Percentiles rank a stretch among this genome's conserved stretches.
Evolutionary conservation across 768 basidiomycete genomes (phyloP).

Genomic region (Chalciporus piperatus): DNA sequence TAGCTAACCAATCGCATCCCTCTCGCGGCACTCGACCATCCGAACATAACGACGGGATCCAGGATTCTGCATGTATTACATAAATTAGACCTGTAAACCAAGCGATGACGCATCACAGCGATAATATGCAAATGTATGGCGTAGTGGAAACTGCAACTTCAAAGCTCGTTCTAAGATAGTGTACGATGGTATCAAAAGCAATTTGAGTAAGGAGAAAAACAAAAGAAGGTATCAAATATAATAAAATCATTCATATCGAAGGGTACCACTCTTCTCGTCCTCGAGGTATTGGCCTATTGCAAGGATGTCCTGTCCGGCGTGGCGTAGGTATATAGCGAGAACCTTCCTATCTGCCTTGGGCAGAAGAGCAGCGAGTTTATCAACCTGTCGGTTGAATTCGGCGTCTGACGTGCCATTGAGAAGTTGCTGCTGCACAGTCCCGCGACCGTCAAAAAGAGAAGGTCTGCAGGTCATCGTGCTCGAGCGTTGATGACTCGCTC

Average conservation of each 20-base stretch:
- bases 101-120: constrained; percentile 7
- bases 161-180: constrained; percentile 9
- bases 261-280: constrained; percentile 73
- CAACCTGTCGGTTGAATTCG: constrained; percentile 65
- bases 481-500: constrained; percentile 26
- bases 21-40: not conserved
- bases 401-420: constrained; percentile 23
- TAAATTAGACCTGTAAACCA: constrained; percentile 16
- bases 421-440: constrained; percentile 6
- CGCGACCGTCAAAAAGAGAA: constrained; percentile 29
- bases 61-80: constrained; percentile 5
- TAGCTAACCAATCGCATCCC: constrained; percentile 5
- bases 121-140: constrained; percentile 23
- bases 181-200: constrained; percentile 10
- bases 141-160: constrained; percentile 4
- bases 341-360: constrained; percentile 69
- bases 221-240: not conserved
- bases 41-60: not conserved
- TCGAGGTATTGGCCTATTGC: constrained; percentile 87
- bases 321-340: constrained; percentile 68
- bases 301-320: constrained; percentile 75
- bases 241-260: constrained; percentile 38
- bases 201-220: constrained; percentile 5
- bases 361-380: constrained; percentile 65
- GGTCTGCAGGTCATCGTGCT: constrained; percentile 29